These are phyloP conservation scores for Trichoderma sp. DNA, from an alignment of 2,329 filamentous ascomycete genomes.

Conservation along the genomic window DNA sequence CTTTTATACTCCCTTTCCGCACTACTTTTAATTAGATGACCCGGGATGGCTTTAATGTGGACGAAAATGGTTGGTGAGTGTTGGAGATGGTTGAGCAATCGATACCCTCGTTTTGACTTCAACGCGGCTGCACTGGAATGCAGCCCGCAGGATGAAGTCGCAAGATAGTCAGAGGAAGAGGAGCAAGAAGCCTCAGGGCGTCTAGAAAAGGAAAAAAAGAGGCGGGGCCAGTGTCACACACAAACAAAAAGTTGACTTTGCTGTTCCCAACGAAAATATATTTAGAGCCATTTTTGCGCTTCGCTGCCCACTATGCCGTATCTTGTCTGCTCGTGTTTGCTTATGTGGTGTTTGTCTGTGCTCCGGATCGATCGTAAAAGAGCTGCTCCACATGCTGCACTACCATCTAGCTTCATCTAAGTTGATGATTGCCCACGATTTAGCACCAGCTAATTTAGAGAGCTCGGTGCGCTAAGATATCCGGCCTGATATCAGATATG, in stretches of 20 bases:
- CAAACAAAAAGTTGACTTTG: constrained; percentile 28
- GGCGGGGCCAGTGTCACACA: constrained; percentile 8
- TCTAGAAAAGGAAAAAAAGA: constrained; percentile 20
- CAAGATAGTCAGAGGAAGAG: constrained; percentile 1
- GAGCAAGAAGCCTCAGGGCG: constrained; percentile 15
- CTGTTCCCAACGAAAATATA: constrained; percentile 27
- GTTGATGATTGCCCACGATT: background rate
- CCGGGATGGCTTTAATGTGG: constrained; percentile 18
- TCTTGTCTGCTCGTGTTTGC: background rate
- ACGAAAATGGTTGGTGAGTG: constrained; percentile 13
- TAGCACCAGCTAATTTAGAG: background rate
- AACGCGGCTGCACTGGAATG: constrained; percentile 6
- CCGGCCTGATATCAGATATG: background rate
- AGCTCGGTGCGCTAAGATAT: background rate
- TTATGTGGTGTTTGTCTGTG: background rate
- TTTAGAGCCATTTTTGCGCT: background rate
- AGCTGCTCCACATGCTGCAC: background rate
- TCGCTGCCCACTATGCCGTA: background rate
- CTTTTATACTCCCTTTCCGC: background rate
- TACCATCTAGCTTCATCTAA: background rate
- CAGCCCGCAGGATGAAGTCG: background rate
- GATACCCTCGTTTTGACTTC: constrained; percentile 20
- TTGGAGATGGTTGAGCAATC: constrained; percentile 5
- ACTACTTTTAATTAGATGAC: constrained; percentile 20
- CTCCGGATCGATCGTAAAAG: background rate